These are phyloP conservation scores for Tripidium arundinaceum DNA, from an alignment of 202 grass and related monocot genomes.

Conservation along the genomic window DNA sequence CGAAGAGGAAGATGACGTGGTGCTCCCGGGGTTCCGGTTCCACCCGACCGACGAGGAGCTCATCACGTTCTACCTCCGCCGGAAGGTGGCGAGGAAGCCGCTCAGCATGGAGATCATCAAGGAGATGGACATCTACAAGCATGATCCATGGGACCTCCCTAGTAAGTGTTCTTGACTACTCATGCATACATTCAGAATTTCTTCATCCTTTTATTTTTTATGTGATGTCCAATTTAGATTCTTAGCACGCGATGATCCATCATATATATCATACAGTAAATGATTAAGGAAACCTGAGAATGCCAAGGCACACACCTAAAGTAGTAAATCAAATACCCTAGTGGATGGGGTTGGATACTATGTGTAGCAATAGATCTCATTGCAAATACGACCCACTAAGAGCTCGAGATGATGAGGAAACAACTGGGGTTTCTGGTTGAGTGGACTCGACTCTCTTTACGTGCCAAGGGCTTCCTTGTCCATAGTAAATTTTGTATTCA, in stretches of 20 bases:
- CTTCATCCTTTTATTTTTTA: too few relatives aligned
- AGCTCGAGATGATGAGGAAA: slow-evolving; percentile 6
- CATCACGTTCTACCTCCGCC: slow-evolving; percentile 72
- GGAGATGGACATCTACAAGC: slow-evolving; percentile 91
- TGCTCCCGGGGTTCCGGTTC: slow-evolving; percentile 89
- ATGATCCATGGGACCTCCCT: slow-evolving; percentile 88
- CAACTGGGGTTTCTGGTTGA: neutral
- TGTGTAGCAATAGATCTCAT: neutral
- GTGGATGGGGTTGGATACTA: neutral
- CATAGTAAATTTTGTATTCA: slow-evolving; percentile 25
- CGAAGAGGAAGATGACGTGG: slow-evolving; percentile 40
- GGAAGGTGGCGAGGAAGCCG: slow-evolving; percentile 70
- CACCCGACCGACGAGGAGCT: slow-evolving; percentile 97
- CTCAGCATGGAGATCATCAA: slow-evolving; percentile 79
- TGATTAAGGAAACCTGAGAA: slow-evolving; percentile 48
- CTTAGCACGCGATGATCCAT: too few relatives aligned
- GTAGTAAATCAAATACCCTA: neutral
- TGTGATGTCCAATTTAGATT: too few relatives aligned
- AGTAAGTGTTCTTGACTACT: slow-evolving; percentile 63
- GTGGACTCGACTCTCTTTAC: neutral
- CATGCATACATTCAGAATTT: too few relatives aligned
- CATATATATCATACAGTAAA: too few relatives aligned
- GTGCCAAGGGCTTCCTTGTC: neutral
- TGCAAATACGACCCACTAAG: slow-evolving; percentile 7
- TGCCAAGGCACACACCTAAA: slow-evolving; percentile 8